These are phyloP conservation scores for Candida tammaniensis DNA, from an alignment of 805 yeast genomes.

Conservation along the genomic window DNA sequence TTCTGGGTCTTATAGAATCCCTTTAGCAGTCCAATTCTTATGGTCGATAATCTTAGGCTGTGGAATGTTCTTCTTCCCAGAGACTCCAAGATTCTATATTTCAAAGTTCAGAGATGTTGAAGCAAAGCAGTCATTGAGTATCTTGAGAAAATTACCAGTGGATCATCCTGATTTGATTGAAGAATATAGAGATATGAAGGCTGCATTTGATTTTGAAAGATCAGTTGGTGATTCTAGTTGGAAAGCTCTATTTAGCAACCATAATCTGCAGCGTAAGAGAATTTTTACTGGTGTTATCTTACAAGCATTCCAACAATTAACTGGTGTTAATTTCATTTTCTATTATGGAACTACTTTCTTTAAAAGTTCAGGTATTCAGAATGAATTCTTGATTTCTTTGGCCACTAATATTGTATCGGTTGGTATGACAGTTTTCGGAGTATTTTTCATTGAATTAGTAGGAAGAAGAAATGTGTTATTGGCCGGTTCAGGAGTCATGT, in stretches of 20 bases:
- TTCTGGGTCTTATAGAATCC: slow-evolving; percentile 40
- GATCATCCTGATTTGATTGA: slow-evolving; percentile 68
- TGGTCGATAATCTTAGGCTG: slow-evolving; percentile 35
- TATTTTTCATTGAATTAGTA: slow-evolving; percentile 27
- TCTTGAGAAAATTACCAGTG: slow-evolving; percentile 49
- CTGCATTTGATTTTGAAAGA: slow-evolving; percentile 67
- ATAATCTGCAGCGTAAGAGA: slow-evolving; percentile 51
- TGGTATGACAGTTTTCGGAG: slow-evolving; percentile 38
- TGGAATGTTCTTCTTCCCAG: slow-evolving; percentile 37
- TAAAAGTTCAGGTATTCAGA: slow-evolving; percentile 54
- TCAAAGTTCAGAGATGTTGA: slow-evolving; percentile 23
- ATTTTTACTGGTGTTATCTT: slow-evolving; percentile 58
- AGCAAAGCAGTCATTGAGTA: slow-evolving; percentile 31
- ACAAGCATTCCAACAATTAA: slow-evolving; percentile 84
- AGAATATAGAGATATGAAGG: slow-evolving; percentile 73
- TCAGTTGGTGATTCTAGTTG: slow-evolving; percentile 52
- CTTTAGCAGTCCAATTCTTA: slow-evolving; percentile 37
- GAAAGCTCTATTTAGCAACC: slow-evolving; percentile 56
- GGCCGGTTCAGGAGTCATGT: slow-evolving; percentile 63
- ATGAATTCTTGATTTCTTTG: slow-evolving; percentile 46
- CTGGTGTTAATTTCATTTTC: slow-evolving; percentile 88
- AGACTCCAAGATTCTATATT: slow-evolving; percentile 39
- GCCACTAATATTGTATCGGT: slow-evolving; percentile 41
- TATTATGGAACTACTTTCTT: slow-evolving; percentile 88
- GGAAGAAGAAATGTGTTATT: slow-evolving; percentile 49